A percentile compares a stretch with the other conserved stretches of the same genome.
phyloP scores from a whole-genome alignment of 768 basidiomycete species.

The Hydnomerulius pinastri region DNA sequence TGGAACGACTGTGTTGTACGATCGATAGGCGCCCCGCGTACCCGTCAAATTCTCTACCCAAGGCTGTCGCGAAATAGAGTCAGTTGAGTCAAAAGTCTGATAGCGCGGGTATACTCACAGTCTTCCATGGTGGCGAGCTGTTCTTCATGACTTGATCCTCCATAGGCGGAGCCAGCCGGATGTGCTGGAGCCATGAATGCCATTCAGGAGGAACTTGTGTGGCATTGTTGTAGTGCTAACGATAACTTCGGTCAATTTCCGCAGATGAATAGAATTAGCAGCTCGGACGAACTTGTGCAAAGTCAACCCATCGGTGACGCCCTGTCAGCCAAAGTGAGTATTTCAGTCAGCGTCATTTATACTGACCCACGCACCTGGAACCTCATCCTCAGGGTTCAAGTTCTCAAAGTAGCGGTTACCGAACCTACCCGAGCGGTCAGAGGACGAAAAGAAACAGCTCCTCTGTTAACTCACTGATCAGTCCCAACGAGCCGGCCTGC shows the following conservation, averaged over 20 bases:
- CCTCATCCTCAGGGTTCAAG: slow-evolving; percentile 79
- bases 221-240: slow-evolving; percentile 83
- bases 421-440: slow-evolving; percentile 54
- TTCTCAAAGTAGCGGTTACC: slow-evolving; percentile 97
- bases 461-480: slow-evolving; percentile 69
- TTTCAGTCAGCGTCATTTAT: background rate
- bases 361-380: slow-evolving; percentile 64
- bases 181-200: slow-evolving; percentile 95
- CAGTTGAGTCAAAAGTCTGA: background rate
- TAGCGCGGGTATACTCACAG: slow-evolving; percentile 51
- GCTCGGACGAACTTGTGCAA: slow-evolving; percentile 62
- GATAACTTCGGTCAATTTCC: slow-evolving; percentile 3
- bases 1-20: slow-evolving; percentile 84
- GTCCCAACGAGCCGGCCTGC: slow-evolving; percentile 72
- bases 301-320: slow-evolving; percentile 97
- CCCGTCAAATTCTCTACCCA: slow-evolving; percentile 91
- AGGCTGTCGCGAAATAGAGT: slow-evolving; percentile 46
- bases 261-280: background rate
- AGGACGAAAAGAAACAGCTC: background rate
- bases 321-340: slow-evolving; percentile 45
- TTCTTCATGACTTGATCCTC: slow-evolving; percentile 73
- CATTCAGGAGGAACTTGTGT: slow-evolving; percentile 94
- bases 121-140: slow-evolving; percentile 77
- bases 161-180: slow-evolving; percentile 78
- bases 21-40: slow-evolving; percentile 85